A percentile compares a stretch with the other conserved stretches of the same genome.
phyloP scores from a whole-genome alignment of 1,139 yeast genomes.

The Candida sanyaensis region DNA sequence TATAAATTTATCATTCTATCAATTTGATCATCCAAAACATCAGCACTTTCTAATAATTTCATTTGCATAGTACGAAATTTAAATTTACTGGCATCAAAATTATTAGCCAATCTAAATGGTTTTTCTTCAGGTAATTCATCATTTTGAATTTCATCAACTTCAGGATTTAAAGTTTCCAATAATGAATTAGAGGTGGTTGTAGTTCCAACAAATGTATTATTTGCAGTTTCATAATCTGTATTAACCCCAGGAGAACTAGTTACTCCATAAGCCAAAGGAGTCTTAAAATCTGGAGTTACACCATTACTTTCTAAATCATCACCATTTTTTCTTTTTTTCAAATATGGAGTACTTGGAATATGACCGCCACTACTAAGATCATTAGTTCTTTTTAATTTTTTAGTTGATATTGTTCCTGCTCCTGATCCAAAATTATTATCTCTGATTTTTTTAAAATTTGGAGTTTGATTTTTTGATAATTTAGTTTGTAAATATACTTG shows the following conservation, averaged over 20 bases:
- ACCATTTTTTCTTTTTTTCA: slow-evolving; percentile 29
- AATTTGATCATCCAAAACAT: slow-evolving; percentile 86
- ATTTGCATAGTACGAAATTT: slow-evolving; percentile 88
- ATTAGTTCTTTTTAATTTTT: slow-evolving; percentile 29
- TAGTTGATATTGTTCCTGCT: slow-evolving; percentile 14
- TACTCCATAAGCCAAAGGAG: slow-evolving; percentile 21
- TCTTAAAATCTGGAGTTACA: slow-evolving; percentile 26
- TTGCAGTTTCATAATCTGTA: slow-evolving; percentile 35
- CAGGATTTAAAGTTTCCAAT: slow-evolving; percentile 65
- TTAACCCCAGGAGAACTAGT: slow-evolving; percentile 33
- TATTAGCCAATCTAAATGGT: slow-evolving; percentile 54
- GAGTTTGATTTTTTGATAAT: slow-evolving; percentile 40
- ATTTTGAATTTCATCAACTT: slow-evolving; percentile 36
- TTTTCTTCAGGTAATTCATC: slow-evolving; percentile 21
- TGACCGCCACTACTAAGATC: slow-evolving; percentile 15
- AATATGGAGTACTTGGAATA: slow-evolving; percentile 36
- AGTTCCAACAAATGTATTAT: slow-evolving; percentile 30
- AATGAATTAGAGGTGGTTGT: slow-evolving; percentile 44
- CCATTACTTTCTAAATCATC: slow-evolving; percentile 1
- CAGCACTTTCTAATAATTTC: slow-evolving; percentile 83
- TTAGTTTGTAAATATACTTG: slow-evolving; percentile 64
- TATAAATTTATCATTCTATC: slow-evolving; percentile 62
- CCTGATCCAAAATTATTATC: slow-evolving; percentile 17
- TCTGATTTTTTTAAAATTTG: slow-evolving; percentile 27
- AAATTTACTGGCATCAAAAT: slow-evolving; percentile 73